Evolutionary conservation across 495 filamentous ascomycete genomes (phyloP).

Genomic region (Podospora conica): DNA sequence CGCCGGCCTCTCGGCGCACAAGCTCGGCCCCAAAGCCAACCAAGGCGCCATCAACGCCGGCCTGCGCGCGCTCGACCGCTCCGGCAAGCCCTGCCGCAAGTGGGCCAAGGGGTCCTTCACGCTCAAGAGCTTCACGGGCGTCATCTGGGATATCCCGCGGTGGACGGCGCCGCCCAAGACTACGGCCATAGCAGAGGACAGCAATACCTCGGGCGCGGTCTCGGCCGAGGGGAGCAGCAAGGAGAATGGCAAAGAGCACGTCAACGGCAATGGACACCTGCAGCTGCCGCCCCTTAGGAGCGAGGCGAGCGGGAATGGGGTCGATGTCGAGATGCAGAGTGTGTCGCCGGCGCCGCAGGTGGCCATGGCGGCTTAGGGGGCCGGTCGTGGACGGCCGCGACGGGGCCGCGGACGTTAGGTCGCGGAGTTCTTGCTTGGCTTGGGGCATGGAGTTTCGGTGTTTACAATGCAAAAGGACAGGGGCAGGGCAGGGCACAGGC

Average conservation of each 20-base stretch:
- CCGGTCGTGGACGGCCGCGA: conserved; percentile 15
- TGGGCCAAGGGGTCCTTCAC: conserved; percentile 79
- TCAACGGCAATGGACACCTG: conserved; percentile 43
- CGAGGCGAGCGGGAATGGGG: conserved; percentile 61
- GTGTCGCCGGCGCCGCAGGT: conserved; percentile 4
- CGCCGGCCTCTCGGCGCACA: conserved; percentile 45
- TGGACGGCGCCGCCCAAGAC: conserved; percentile 70
- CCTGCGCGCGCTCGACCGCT: conserved; percentile 85
- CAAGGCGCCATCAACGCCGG: conserved; percentile 96
- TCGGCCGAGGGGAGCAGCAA: conserved; percentile 70
- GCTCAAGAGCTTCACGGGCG: conserved; percentile 89
- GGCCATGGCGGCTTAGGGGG: background rate
- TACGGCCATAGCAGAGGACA: conserved; percentile 29
- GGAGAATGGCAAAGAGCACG: conserved; percentile 64
- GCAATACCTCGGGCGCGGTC: conserved; percentile 27
- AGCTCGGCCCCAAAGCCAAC: conserved; percentile 95
- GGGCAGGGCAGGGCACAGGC: background rate
- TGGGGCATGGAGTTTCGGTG: background rate
- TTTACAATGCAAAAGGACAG: background rate
- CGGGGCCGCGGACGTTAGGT: no score
- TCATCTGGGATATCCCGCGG: conserved; percentile 72
- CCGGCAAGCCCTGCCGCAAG: conserved; percentile 81
- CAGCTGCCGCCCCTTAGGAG: conserved; percentile 30
- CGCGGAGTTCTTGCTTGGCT: no score
- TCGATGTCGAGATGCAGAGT: conserved; percentile 43